Conservation (phyloP, 2,329 filamentous ascomycete species). For the Neofusicoccum cordaticola region DNA sequence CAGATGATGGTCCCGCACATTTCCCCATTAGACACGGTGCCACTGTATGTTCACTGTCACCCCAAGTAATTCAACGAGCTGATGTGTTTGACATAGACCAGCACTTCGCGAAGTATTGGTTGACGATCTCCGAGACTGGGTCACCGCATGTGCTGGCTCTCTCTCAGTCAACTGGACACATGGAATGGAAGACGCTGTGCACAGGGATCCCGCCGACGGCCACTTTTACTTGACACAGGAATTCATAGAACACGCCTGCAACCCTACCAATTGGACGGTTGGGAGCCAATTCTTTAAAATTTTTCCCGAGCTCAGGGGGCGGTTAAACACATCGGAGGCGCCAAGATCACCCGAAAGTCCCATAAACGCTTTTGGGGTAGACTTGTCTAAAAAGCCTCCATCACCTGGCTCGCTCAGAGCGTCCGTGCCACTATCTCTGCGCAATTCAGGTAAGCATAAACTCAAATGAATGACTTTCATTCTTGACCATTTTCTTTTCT, state of each 20-base stretch:
- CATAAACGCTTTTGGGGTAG: not conserved
- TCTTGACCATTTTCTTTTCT: not conserved
- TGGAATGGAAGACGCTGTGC: conserved; percentile 2
- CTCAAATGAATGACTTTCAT: not conserved
- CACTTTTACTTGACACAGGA: conserved; percentile 6
- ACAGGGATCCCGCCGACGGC: conserved; percentile 1
- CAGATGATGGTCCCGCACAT: conserved; percentile 17
- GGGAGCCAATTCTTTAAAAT: not conserved
- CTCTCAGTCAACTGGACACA: conserved; percentile 13
- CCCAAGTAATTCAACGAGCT: not conserved
- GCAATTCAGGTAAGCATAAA: conserved; percentile 2
- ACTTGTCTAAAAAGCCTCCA: not conserved
- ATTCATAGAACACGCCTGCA: not conserved
- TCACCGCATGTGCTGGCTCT: conserved; percentile 2
- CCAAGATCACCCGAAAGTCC: not conserved
- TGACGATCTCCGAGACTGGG: conserved; percentile 12
- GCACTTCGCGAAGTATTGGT: conserved; percentile 8
- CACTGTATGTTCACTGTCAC: not conserved
- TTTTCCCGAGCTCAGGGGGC: conserved; percentile 4
- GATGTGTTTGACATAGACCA: not conserved
- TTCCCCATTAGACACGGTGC: conserved; percentile 9
- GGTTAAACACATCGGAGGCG: not conserved
- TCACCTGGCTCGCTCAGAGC: conserved; percentile 12
- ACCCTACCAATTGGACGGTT: not conserved
- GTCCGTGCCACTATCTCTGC: not conserved